Percentiles rank a stretch among this genome's conserved stretches.
phyloP scores from a whole-genome alignment of 2,329 filamentous ascomycete genomes.

The Stemphylium beticola region DNA sequence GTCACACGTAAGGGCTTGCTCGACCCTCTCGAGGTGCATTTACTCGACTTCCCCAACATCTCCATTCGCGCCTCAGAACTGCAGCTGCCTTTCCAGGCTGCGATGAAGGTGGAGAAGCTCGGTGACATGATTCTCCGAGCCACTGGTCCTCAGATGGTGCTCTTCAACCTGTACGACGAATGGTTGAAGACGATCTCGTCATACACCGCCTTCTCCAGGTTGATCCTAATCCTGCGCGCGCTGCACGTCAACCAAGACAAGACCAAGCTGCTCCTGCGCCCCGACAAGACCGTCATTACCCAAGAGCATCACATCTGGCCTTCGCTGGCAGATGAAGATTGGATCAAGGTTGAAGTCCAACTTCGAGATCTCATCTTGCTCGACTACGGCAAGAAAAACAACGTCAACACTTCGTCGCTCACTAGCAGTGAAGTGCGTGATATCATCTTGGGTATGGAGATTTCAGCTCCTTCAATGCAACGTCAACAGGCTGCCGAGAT shows the following conservation, averaged over 20 bases:
- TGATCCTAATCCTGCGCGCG: constrained; percentile 90
- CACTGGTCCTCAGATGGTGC: constrained; percentile 99
- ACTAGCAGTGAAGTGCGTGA: constrained; percentile 97
- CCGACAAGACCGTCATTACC: constrained; percentile 97
- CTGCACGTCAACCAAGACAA: constrained; percentile 98
- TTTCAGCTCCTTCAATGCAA: constrained; percentile 96
- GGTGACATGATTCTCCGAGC: constrained; percentile 98
- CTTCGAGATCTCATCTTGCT: constrained; percentile 95
- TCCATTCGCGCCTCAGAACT: constrained; percentile 97
- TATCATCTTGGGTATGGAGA: constrained; percentile 99
- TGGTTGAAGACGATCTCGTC: constrained; percentile 99
- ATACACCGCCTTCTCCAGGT: constrained; percentile 95
- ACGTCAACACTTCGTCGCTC: constrained; percentile 96
- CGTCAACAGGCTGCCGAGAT: constrained; percentile 98
- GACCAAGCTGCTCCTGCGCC: constrained; percentile 91
- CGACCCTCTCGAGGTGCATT: constrained; percentile 94
- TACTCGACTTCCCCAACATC: constrained; percentile 98
- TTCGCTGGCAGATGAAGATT: constrained; percentile 89
- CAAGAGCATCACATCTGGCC: constrained; percentile 99
- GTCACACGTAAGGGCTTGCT: constrained; percentile 96
- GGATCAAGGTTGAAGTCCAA: constrained; percentile 99
- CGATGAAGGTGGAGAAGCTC: constrained; percentile 99
- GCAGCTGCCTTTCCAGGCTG: constrained; percentile 97
- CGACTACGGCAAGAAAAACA: constrained; percentile 99
- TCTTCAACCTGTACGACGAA: constrained; percentile 98